Conservation (phyloP, 257 asterid species). For the Handroanthus guayacan region DNA sequence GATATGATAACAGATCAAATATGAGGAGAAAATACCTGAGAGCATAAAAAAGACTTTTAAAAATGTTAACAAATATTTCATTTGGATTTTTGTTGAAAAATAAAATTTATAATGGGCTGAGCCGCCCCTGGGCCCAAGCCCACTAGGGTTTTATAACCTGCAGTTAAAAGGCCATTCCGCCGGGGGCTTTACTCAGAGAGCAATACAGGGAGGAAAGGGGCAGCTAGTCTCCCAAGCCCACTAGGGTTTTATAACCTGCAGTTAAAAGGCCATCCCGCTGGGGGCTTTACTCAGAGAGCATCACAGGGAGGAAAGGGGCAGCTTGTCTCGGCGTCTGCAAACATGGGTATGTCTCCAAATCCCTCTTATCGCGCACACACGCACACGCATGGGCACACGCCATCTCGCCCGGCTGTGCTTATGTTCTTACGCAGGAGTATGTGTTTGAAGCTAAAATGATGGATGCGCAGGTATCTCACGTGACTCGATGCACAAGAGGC, state of each 20-base stretch:
- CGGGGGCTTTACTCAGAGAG: neutral
- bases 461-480: conserved; percentile 57
- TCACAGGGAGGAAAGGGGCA: neutral
- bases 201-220: neutral
- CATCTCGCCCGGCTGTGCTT: neutral
- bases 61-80: too few relatives aligned
- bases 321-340: conserved; percentile 22
- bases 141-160: conserved; percentile 3
- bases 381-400: neutral
- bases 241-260: conserved; percentile 6
- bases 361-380: neutral
- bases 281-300: neutral
- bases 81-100: too few relatives aligned
- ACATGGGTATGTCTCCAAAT: conserved; percentile 30
- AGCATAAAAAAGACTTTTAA: too few relatives aligned
- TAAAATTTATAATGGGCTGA: too few relatives aligned
- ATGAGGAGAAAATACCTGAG: too few relatives aligned
- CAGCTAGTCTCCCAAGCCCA: conserved; percentile 5
- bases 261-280: neutral
- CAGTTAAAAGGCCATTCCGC: neutral
- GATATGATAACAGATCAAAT: too few relatives aligned
- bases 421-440: neutral
- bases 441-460: conserved; percentile 19
- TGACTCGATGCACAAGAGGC: conserved; percentile 69
- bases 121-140: conserved; percentile 1